Conservation (phyloP, 768 basidiomycete species). For the Rhodotorula kratochvilovae region DNA sequence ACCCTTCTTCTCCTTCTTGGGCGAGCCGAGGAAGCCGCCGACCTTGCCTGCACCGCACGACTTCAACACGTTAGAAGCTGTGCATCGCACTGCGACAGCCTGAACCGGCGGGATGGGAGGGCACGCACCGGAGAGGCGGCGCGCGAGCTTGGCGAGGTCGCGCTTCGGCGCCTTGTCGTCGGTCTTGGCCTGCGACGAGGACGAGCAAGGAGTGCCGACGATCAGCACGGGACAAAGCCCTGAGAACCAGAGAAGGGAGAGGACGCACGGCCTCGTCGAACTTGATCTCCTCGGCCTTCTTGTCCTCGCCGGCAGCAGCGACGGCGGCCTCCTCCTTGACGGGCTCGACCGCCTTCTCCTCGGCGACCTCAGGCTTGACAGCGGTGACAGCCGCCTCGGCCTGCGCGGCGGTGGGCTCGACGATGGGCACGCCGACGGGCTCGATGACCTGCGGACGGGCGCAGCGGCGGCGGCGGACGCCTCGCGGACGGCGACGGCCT, state of each 20-base stretch:
- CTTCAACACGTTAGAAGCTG: no score
- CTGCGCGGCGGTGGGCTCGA: slow-evolving; percentile 8
- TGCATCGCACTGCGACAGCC: no score
- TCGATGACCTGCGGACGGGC: slow-evolving; percentile 27
- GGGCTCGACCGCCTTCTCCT: not conserved
- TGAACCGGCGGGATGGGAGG: no score
- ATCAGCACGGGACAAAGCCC: not conserved
- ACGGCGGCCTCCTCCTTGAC: not conserved
- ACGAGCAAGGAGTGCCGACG: not conserved
- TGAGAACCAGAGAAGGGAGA: not conserved
- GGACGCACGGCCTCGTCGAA: slow-evolving; percentile 28
- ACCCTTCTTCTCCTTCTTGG: slow-evolving; percentile 38
- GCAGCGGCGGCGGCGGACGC: slow-evolving; percentile 4
- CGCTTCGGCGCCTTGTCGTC: slow-evolving; percentile 28
- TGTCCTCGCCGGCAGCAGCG: not conserved
- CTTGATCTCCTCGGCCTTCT: slow-evolving; percentile 16
- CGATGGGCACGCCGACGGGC: not conserved
- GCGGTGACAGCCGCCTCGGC: not conserved
- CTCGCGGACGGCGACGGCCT: slow-evolving; percentile 19
- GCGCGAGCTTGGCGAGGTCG: slow-evolving; percentile 26
- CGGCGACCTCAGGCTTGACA: slow-evolving; percentile 9
- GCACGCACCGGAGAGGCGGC: slow-evolving; percentile 15
- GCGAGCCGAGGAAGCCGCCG: slow-evolving; percentile 26
- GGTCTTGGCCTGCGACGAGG: slow-evolving; percentile 22
- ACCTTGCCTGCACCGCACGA: slow-evolving; percentile 32